These are phyloP conservation scores for Candida verbasci DNA, from an alignment of 805 yeast genomes.

Conservation along the genomic window DNA sequence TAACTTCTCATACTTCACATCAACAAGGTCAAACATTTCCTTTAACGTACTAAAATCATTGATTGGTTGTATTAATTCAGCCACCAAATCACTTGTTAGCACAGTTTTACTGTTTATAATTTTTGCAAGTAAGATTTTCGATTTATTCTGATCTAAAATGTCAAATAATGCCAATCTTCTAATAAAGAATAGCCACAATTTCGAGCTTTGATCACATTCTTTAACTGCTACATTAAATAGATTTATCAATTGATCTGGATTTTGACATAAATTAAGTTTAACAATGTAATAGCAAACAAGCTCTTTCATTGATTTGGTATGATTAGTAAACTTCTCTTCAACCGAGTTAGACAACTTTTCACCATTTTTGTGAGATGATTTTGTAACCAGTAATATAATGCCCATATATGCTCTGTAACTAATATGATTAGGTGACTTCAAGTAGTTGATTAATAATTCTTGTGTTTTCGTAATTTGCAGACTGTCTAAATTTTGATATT, in stretches of 20 bases:
- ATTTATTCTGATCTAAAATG: constrained; percentile 24
- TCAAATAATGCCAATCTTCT: constrained; percentile 28
- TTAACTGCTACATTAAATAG: constrained; percentile 28
- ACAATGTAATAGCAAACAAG: constrained; percentile 20
- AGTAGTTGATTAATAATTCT: constrained; percentile 20
- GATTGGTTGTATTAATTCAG: constrained; percentile 27
- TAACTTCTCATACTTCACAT: constrained; percentile 6
- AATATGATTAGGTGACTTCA: constrained; percentile 12
- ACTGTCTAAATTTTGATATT: constrained; percentile 1
- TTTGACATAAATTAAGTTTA: constrained; percentile 20
- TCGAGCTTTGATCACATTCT: constrained; percentile 20
- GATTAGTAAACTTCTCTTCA: constrained; percentile 16
- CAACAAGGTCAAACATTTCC: constrained; percentile 2
- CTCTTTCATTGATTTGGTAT: constrained; percentile 12
- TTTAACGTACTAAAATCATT: constrained; percentile 14
- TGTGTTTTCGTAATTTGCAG: constrained; percentile 15
- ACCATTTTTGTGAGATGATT: constrained; percentile 22
- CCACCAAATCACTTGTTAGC: constrained; percentile 30
- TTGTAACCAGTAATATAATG: constrained; percentile 25
- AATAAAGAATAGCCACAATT: constrained; percentile 33
- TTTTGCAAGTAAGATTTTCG: constrained; percentile 22
- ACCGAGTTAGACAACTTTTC: constrained; percentile 22
- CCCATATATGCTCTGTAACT: constrained; percentile 34
- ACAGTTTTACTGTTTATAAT: constrained; percentile 19
- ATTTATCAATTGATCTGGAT: constrained; percentile 33